These are phyloP conservation scores for Cladosporium sp. DNA, from an alignment of 2,329 filamentous ascomycete genomes.

Conservation along the genomic window DNA sequence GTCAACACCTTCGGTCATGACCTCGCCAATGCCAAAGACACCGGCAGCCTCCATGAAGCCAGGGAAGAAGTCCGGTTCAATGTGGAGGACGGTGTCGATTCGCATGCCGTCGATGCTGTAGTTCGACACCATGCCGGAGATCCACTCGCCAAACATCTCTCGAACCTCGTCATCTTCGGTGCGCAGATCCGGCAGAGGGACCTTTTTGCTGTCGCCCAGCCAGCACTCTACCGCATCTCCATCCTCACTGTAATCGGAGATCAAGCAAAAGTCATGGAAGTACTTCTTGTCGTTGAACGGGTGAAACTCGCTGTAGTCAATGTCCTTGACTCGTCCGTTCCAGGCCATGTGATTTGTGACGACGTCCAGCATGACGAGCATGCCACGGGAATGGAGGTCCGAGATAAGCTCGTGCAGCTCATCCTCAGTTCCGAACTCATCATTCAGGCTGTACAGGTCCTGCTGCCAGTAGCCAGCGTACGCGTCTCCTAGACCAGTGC, in stretches of 20 bases:
- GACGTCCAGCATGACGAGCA: slow-evolving; percentile 60
- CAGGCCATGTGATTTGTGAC: slow-evolving; percentile 55
- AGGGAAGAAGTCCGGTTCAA: slow-evolving; percentile 34
- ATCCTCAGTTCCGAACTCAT: slow-evolving; percentile 54
- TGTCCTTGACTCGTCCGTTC: slow-evolving; percentile 40
- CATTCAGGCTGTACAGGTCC: slow-evolving; percentile 52
- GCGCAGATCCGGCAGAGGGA: slow-evolving; percentile 45
- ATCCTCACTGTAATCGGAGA: slow-evolving; percentile 48
- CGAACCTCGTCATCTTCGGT: slow-evolving; percentile 41
- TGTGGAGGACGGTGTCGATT: slow-evolving; percentile 37
- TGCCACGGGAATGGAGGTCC: slow-evolving; percentile 52
- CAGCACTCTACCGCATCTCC: slow-evolving; percentile 44
- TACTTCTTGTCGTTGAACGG: slow-evolving; percentile 55
- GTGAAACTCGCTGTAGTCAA: slow-evolving; percentile 51
- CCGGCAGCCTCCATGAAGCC: slow-evolving; percentile 32
- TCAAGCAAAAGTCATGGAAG: slow-evolving; percentile 57
- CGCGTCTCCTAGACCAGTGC: slow-evolving; percentile 40
- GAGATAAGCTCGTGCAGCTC: slow-evolving; percentile 56
- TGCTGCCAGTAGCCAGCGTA: slow-evolving; percentile 54
- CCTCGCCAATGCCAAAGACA: slow-evolving; percentile 37
- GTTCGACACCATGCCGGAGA: slow-evolving; percentile 37
- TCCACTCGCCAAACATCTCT: slow-evolving; percentile 40
- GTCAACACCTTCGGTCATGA: slow-evolving; percentile 30
- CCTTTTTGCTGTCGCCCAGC: slow-evolving; percentile 45
- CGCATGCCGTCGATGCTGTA: slow-evolving; percentile 41